A percentile compares a stretch with the other conserved stretches of the same genome.
phyloP scores from a whole-genome alignment of 352 stramenopile genomes.

The Phytophthora pseudosyringae region DNA sequence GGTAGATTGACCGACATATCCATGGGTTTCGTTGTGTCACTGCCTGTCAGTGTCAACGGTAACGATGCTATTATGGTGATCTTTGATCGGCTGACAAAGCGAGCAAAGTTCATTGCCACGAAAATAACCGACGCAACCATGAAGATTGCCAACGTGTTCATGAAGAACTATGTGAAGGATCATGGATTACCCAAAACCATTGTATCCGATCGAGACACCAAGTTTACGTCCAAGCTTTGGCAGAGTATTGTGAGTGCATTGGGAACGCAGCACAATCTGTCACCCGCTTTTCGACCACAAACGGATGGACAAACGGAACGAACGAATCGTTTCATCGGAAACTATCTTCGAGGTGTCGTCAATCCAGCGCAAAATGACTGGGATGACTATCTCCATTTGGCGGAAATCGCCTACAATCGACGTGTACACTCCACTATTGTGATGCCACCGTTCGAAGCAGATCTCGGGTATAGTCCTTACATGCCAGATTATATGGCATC shows the following conservation, averaged over 20 bases:
- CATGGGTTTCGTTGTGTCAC: not conserved
- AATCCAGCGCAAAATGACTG: slow-evolving; percentile 14
- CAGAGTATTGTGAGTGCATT: not conserved
- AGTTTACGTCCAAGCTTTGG: slow-evolving; percentile 15
- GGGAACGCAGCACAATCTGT: not conserved
- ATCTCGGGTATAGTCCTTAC: slow-evolving; percentile 13
- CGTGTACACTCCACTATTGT: slow-evolving; percentile 11
- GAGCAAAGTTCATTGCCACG: slow-evolving; percentile 12
- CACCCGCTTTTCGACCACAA: not conserved
- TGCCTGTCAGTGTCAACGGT: not conserved
- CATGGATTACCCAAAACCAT: slow-evolving; percentile 5
- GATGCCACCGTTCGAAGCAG: slow-evolving; percentile 20
- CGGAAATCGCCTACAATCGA: slow-evolving; percentile 27
- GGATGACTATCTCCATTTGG: slow-evolving; percentile 30
- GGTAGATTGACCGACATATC: slow-evolving; percentile 14
- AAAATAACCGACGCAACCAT: not conserved
- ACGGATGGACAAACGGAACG: slow-evolving; percentile 16
- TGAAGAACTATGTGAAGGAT: slow-evolving; percentile 17
- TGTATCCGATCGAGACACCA: not conserved
- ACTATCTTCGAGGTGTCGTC: slow-evolving; percentile 21
- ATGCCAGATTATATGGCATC: slow-evolving; percentile 3
- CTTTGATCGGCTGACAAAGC: slow-evolving; percentile 9
- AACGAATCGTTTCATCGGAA: slow-evolving; percentile 18
- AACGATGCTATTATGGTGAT: slow-evolving; percentile 7
- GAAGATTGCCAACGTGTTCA: slow-evolving; percentile 2